These are phyloP conservation scores for Ophiocordyceps camponoti-leonardi DNA, from an alignment of 2,329 filamentous ascomycete species.

Conservation along the genomic window DNA sequence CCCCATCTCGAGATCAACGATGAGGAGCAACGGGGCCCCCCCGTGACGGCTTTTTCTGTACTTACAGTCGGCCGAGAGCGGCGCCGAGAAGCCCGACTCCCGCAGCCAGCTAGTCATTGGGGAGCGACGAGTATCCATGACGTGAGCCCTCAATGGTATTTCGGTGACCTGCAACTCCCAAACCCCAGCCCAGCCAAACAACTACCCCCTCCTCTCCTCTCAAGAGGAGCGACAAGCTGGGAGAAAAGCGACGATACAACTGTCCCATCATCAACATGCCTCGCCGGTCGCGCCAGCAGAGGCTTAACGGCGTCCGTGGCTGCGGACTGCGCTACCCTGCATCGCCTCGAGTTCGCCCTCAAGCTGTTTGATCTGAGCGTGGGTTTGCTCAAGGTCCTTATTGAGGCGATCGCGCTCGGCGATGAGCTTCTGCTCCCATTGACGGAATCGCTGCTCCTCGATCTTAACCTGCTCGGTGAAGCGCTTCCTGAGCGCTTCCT, in stretches of 20 bases:
- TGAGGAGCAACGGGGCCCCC: neutral
- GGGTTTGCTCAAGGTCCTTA: conserved; percentile 97
- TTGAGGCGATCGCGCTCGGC: conserved; percentile 96
- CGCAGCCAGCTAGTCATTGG: conserved; percentile 5
- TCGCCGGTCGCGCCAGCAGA: conserved; percentile 3
- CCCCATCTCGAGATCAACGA: neutral
- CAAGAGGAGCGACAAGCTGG: conserved; percentile 12
- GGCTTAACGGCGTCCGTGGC: conserved; percentile 77
- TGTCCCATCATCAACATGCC: conserved; percentile 12
- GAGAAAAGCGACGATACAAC: conserved; percentile 9
- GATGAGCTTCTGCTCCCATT: conserved; percentile 99
- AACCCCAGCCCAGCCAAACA: neutral
- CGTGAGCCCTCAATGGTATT: conserved; percentile 12
- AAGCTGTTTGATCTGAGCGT: conserved; percentile 81
- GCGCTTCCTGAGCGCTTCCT: conserved; percentile 93
- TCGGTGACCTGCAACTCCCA: conserved; percentile 15
- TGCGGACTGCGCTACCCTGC: conserved; percentile 80
- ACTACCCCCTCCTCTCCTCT: conserved; percentile 4
- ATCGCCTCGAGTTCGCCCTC: conserved; percentile 86
- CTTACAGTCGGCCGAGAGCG: neutral
- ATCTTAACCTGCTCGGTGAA: conserved; percentile 99
- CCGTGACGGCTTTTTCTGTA: conserved; percentile 1
- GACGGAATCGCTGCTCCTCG: conserved; percentile 96
- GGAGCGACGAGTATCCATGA: conserved; percentile 14
- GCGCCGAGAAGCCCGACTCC: neutral